Evolutionary conservation across 2,329 filamentous ascomycete genomes (phyloP).

Genomic region (Colletotrichum kahawae): DNA sequence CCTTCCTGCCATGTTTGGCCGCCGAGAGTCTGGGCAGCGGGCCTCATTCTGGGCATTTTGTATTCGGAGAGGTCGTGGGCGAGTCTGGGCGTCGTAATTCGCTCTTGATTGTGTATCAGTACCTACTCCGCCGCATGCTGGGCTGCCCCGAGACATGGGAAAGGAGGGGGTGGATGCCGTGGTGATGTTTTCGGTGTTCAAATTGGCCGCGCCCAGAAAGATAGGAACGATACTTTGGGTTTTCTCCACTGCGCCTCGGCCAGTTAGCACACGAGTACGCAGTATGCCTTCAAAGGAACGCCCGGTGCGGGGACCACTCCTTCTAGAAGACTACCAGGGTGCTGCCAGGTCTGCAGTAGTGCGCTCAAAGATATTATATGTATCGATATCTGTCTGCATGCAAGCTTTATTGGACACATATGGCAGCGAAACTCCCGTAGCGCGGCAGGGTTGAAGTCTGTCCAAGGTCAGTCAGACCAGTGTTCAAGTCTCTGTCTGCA

Average conservation of each 20-base stretch:
- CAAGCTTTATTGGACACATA: neutral
- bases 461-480: neutral
- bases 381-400: neutral
- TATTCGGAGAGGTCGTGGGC: neutral
- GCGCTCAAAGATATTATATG: neutral
- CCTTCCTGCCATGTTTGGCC: conserved; percentile 15
- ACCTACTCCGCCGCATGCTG: neutral
- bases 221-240: conserved; percentile 4
- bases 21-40: conserved; percentile 20
- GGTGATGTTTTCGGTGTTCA: conserved; percentile 9
- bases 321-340: conserved; percentile 18
- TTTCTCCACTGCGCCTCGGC: neutral
- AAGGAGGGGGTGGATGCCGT: neutral
- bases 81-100: conserved; percentile 3
- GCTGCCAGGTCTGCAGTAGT: conserved; percentile 2
- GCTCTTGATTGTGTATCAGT: neutral
- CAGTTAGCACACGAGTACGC: neutral
- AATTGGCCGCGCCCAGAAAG: neutral
- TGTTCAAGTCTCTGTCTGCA: neutral
- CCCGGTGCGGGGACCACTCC: conserved; percentile 3
- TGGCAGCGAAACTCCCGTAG: neutral
- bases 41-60: conserved; percentile 15
- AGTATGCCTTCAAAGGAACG: neutral
- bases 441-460: neutral
- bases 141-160: conserved; percentile 5